phyloP scores from a whole-genome alignment of 1,139 yeast genomes.

The Pichia sp. region DNA sequence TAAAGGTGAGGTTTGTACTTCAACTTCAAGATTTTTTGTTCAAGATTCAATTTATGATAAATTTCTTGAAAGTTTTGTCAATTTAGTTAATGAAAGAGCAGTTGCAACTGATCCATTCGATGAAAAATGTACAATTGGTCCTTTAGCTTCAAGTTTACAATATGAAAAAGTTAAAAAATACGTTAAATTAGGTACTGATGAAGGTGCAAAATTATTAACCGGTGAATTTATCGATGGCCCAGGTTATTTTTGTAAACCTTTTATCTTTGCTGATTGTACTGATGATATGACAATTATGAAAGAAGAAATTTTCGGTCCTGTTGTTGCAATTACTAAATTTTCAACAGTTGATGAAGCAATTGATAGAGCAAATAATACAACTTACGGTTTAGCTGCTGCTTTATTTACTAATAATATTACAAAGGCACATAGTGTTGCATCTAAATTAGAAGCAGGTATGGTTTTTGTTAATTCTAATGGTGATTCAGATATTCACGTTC shows the following conservation, averaged over 20 bases:
- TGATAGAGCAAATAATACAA: constrained; percentile 54
- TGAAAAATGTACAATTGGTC: constrained; percentile 50
- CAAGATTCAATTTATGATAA: constrained; percentile 49
- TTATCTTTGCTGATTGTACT: constrained; percentile 67
- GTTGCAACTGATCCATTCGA: constrained; percentile 74
- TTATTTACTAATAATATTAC: constrained; percentile 55
- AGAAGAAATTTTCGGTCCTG: constrained; percentile 85
- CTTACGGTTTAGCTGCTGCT: constrained; percentile 72
- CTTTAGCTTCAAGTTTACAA: constrained; percentile 46
- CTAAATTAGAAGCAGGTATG: constrained; percentile 70
- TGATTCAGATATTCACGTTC: constrained; percentile 70
- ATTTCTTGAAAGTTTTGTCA: constrained; percentile 36
- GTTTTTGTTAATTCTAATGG: constrained; percentile 83
- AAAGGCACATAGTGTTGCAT: constrained; percentile 56
- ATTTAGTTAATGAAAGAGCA: constrained; percentile 39
- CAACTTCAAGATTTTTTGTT: constrained; percentile 50
- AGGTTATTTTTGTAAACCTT: constrained; percentile 74
- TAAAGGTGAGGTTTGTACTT: constrained; percentile 58
- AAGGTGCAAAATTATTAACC: constrained; percentile 52
- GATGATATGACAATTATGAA: constrained; percentile 60
- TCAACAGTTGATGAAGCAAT: constrained; percentile 58
- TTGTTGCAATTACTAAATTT: constrained; percentile 61
- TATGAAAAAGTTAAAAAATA: constrained; percentile 46
- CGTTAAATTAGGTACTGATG: constrained; percentile 44
- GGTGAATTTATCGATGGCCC: constrained; percentile 52